Base-by-base conservation (phyloP, 2,329 filamentous ascomycete genomes). In the Fusarium sp. region DNA sequence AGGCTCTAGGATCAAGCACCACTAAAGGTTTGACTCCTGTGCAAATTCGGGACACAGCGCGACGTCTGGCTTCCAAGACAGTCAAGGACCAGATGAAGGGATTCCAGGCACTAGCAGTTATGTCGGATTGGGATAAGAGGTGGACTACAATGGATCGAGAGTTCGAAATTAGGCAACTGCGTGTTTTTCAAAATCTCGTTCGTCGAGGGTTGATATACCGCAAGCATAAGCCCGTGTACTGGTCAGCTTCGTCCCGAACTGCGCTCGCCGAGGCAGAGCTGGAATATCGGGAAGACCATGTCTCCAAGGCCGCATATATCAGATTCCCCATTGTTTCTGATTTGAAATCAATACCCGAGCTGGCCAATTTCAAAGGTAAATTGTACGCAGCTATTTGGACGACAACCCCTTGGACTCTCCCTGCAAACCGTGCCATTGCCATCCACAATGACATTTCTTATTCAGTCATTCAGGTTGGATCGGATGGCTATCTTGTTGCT, bases 401-500 rank as follows among this genome's bases (percentile, higher is more conserved):
- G 3, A 99, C 96, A 0, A 99, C 96, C 1, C 96, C 96, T 0
- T 99, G 96, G 96, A 99, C 96, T 0, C 83, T 99, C 7, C 95
- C 96, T 1, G 94, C 95, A 3, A 99, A 99, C 77, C 89, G 89
- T 75, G 94, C 93, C 1, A 94, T 99, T 76, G 94, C 93, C 4
- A 86, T 98, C 35, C 89, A 93, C 72, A 82, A 87, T 8, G 88
- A 92, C 39, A 80, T 98, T 63, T 82, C 88, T 43, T 99, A 98
- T 76, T 83, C 84, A 6, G 79, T 97, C 20, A 81, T 96, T 37
- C 81, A 84, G 55, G 82, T 86, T 2, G 82, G 82, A 1, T 77
- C 77, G 0, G 83, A 89, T 68, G 88, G 89, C 19, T 82, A 95
- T 4, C 78, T 98, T 5, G 84, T 97, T 46, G 93, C 92, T 0